Base-by-base conservation (phyloP, 2,329 filamentous ascomycete genomes). In the Byssoonygena ceratinophila region DNA sequence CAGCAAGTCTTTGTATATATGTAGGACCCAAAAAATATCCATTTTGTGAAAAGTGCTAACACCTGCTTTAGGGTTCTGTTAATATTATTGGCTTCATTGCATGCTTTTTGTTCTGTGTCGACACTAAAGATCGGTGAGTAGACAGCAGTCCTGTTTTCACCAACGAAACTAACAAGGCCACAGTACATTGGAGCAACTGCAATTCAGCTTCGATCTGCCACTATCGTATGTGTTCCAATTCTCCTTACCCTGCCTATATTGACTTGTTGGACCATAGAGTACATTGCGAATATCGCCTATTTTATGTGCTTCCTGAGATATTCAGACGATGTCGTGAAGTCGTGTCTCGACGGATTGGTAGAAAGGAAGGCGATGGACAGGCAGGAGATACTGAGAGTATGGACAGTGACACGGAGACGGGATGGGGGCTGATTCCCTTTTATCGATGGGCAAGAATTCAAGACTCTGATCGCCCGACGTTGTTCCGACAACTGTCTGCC, bases 401-500 rank as follows among this genome's bases (percentile, higher is more conserved):
- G 11, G 27, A 47, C 31, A 52, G 50, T 23, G 11, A 16, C 25
- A n/a, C 34, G 16, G 23, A 47, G 16, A 31, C 32, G 12, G n/a
- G 39, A 46, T 41, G 41, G 41, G 32, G 25, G 2, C 22, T 52
- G 16, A 46, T 47, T 8, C 50, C 50, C 6, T 52, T 52, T 36
- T 47, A 46, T 32, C 36, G 41, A 18, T 52, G 50, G 50, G 50
- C 50, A 34, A 52, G 50, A 52, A 52, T 46, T n/a, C 50, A 52
- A 18, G 43, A 47, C 47, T 43, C 41, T 14, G 23, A 46, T 31
- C 31, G 50, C 5, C 50, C 44, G 18, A 40, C 41, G 6, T 22
- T 52, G n/a, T 46, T n/a, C 23, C 16, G 37, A 40, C 50, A 41
- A 14, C 25, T 52, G 14, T 32, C 47, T 14, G 12, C 9, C 20